Conservation (phyloP, 2,329 filamentous ascomycete genomes). For the Botryotinia convoluta region DNA sequence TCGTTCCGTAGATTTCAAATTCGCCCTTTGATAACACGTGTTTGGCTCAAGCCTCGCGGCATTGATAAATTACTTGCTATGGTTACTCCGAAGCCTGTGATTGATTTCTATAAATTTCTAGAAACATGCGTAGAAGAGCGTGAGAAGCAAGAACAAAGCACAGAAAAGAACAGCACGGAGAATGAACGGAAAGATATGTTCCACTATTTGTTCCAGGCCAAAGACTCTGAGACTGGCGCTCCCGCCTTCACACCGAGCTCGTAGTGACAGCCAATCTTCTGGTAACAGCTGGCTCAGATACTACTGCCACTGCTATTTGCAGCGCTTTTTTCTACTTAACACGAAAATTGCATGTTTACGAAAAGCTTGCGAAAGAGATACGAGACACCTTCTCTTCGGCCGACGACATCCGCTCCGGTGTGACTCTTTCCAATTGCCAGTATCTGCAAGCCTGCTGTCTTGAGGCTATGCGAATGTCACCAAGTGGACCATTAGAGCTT, state of each 20-base stretch:
- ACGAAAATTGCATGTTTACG: neutral
- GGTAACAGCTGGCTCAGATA: neutral
- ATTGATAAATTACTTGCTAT: neutral
- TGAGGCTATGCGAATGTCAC: conserved; percentile 23
- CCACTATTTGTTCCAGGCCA: conserved; percentile 78
- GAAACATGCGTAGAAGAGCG: neutral
- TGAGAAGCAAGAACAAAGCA: neutral
- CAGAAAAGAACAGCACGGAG: neutral
- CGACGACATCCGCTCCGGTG: neutral
- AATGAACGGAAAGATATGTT: neutral
- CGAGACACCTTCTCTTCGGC: neutral
- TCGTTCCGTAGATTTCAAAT: neutral
- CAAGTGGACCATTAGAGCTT: conserved; percentile 14
- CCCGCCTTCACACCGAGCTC: conserved; percentile 48
- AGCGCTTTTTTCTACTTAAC: neutral
- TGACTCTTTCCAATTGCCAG: neutral
- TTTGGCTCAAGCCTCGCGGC: conserved; percentile 4
- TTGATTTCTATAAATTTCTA: neutral
- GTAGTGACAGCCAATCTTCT: neutral
- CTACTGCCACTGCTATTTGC: neutral
- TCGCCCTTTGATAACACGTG: neutral
- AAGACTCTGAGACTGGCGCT: conserved; percentile 82
- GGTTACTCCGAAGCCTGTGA: neutral
- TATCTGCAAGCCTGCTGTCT: conserved; percentile 19
- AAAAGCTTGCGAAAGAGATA: conserved; percentile 40